Conservation (phyloP, 2,329 filamentous ascomycete genomes). For the Cadophora gregata region DNA sequence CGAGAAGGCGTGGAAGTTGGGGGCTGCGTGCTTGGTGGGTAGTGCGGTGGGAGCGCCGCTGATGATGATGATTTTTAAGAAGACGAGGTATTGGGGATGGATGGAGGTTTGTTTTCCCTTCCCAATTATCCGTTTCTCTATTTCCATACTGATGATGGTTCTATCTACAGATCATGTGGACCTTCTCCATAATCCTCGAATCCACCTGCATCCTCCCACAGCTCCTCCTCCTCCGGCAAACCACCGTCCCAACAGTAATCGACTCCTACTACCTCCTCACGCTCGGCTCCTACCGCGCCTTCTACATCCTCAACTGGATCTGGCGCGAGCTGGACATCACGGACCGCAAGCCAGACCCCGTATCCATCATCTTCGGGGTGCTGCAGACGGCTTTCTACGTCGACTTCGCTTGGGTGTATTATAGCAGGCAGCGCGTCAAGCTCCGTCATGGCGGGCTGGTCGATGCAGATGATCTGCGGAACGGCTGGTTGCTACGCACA, state of each 20-base stretch:
- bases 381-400: slow-evolving; percentile 89
- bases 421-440: slow-evolving; percentile 90
- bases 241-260: slow-evolving; percentile 94
- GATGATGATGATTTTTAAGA: slow-evolving; percentile 71
- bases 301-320: slow-evolving; percentile 95
- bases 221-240: slow-evolving; percentile 88
- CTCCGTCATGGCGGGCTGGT: slow-evolving; percentile 86
- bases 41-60: slow-evolving; percentile 74
- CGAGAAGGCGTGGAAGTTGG: slow-evolving; percentile 93
- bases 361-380: slow-evolving; percentile 84
- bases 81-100: slow-evolving; percentile 54
- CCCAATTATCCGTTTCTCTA: not conserved
- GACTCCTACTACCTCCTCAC: slow-evolving; percentile 94
- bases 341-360: slow-evolving; percentile 68
- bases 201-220: slow-evolving; percentile 90
- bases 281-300: slow-evolving; percentile 83
- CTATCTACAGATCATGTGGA: slow-evolving; percentile 71
- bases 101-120: slow-evolving; percentile 51
- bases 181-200: slow-evolving; percentile 91
- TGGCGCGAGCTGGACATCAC: slow-evolving; percentile 65
- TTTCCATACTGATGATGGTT: not conserved
- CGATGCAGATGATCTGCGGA: slow-evolving; percentile 84
- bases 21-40: slow-evolving; percentile 69
- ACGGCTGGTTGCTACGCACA: slow-evolving; percentile 82
- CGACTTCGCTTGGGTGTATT: slow-evolving; percentile 98